Base-by-base conservation (phyloP, 441 rosid species). In the Populus hybrid region DNA sequence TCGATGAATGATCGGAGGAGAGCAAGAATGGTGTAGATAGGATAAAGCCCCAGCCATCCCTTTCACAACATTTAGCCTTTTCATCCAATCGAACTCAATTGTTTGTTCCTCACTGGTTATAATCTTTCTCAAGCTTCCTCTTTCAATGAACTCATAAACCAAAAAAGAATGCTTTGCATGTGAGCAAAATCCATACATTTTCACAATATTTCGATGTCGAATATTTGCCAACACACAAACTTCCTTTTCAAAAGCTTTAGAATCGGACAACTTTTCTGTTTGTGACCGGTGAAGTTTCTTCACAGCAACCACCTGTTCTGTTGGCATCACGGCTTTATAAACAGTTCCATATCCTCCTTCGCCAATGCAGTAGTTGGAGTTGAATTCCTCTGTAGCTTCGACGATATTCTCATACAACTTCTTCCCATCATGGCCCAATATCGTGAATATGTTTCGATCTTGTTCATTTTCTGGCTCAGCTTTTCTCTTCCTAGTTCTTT, bases 181-280 rank as follows among this genome's bases (percentile, higher is more conserved):
- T 2, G 14, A 24, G 36, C 69, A 67, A 40, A 73, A 78, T 11
- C 77, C 81, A 9, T 72, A 26, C 6, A 78, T 28, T 68, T 78
- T 78, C 42, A 73, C 77, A 26, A 73, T 78, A 64, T 71, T 68
- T 26, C 77, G 81, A 68, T 78, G 81, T 21, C 24, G 11, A 4
- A 72, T 72, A 26, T 65, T 8, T 4, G 20, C 16, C 31, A 65
- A 65, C 1, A 29, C 68, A 23, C 29, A 4, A 24, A 65, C 31
- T 0, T 65, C 68, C 0, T 6, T 65, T 65, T 26, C 35, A 12
- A 65, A 65, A 65, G 68, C 68, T 65, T 65, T 65, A 7, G 11
- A 65, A 65, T 65, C 68, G 7, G 35, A 4, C 2, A 21, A 26
- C 18, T 4, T 26, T 0, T 65, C 68, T 2, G 26, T 33, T 35